Evolutionary conservation across 139 green algal genomes (phyloP), one percentile per base, ranked within the genome.

Genomic region (Chlorella sp.): DNA sequence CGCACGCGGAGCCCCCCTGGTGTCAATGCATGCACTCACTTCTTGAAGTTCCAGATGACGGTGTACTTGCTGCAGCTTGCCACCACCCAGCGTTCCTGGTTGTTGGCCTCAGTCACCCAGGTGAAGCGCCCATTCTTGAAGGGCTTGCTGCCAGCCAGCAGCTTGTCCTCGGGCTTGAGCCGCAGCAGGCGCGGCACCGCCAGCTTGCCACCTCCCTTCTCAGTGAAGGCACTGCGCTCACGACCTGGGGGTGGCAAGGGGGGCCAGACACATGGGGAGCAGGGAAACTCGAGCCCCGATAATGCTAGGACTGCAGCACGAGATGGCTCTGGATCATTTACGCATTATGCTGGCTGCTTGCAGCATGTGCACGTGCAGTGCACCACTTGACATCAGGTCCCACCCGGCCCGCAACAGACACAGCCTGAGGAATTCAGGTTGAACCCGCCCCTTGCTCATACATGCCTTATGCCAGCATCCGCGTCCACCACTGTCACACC

Each of bases 51-150:
- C 42, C 42, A 55, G 42, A n/a, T 81, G n/a, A 96, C 84, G 2
- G 83, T 90, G 80, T 87, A 91, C 73, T 83, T 86, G 67, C 90
- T 91, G 63, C 86, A 93, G 24, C 71, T 84, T 36, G 89, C 91
- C 35, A 92, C 90, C 35, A 96, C 84, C 87, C 89, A 97, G 34
- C 93, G 86, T 84, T 97, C 93, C 34, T 87, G 75, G 33, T 73
- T 76, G 49, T 86, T 88, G 5, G 67, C 23, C 82, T 98, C 88
- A 2, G 94, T 98, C 30, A 97, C 76, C 80, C 79, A 90, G 0
- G 85, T 87, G 82, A 88, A 88, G 61, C 80, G 82, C 55, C 70
- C 85, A 33, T 74, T 74, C 23, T 32, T 32, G 30, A 76, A 70
- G 42, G 49, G 59, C 26, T 23, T 10, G 23, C 51, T 32, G 34